These are phyloP conservation scores for Trematosphaeria pertusa DNA, from an alignment of 2,329 filamentous ascomycete genomes.

Conservation along the genomic window DNA sequence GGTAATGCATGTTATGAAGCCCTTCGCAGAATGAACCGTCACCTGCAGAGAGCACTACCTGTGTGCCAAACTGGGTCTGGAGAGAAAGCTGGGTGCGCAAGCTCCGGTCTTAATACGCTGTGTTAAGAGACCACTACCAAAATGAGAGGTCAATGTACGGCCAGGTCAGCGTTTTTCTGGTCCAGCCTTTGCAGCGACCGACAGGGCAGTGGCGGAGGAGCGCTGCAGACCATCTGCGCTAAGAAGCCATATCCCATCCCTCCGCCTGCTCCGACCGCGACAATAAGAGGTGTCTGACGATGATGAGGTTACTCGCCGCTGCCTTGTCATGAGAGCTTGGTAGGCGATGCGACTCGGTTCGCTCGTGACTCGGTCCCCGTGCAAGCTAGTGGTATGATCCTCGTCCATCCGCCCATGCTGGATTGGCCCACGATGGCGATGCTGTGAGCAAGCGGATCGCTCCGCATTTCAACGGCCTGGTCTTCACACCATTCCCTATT, in stretches of 20 bases:
- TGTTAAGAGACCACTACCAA: conserved; percentile 34
- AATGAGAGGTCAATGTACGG: conserved; percentile 24
- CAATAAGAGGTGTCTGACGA: conserved; percentile 23
- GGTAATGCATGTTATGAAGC: conserved; percentile 38
- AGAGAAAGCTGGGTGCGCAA: conserved; percentile 25
- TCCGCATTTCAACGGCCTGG: conserved; percentile 36
- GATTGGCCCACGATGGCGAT: conserved; percentile 26
- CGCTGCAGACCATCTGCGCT: conserved; percentile 33
- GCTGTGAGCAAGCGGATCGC: conserved; percentile 36
- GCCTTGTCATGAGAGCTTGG: conserved; percentile 11
- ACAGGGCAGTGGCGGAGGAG: conserved; percentile 27
- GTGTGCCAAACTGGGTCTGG: conserved; percentile 27
- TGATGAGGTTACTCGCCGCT: conserved; percentile 21
- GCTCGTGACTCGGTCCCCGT: conserved; percentile 7
- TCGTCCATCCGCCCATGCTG: conserved; percentile 18
- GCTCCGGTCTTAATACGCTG: conserved; percentile 30
- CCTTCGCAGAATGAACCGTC: conserved; percentile 32
- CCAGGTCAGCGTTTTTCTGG: conserved; percentile 28
- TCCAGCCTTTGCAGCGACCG: conserved; percentile 19
- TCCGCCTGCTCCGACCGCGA: conserved; percentile 30
- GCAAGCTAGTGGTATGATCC: conserved; percentile 24
- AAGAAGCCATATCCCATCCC: conserved; percentile 19
- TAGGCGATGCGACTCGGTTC: conserved; percentile 8
- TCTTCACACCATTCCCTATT: conserved; percentile 25
- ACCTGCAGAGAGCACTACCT: conserved; percentile 33